Evolutionary conservation across 257 asterid genomes (phyloP), one percentile per base, ranked within the genome.

Genomic region (Rubia yunnanensis): DNA sequence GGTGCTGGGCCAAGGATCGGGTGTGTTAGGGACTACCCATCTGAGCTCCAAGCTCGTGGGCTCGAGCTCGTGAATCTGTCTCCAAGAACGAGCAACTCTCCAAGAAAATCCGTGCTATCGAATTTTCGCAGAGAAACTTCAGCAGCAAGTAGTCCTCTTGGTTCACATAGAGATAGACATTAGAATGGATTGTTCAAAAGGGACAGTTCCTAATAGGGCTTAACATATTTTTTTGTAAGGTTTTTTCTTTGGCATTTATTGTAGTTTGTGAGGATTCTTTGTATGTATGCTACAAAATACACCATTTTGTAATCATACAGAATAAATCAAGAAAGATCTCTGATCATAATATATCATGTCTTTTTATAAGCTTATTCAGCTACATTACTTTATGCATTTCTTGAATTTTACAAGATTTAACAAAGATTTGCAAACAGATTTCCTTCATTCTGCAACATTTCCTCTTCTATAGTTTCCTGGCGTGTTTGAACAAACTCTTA

Each of bases 1-100:
- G 99, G 99, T 52, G 97, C 97, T 0, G 99, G 99, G 1, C 97
- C 99, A 5, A 70, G 97, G 30, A 89, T 92, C 11, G 99, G 97
- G 24, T 89, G 95, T 39, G 79, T 92, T 71, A 77, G 96, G 79
- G 97, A 89, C 63, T 92, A 89, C 73, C 99, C 99, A 1, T 53
- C 76, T 1, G 96, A 89, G 89, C 94, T 92, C 41, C 95, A 86
- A 24, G 24, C 64, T 17, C 85, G 91, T 1, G 97, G 76, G 4
- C 63, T 92, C 1, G 97, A 92, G 79, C 87, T 84, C 17, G 88
- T 77, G 11, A 57, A 83, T 70, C 77, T 92, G 82, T 87, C 97
- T 53, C 99, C 99, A 6, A 76, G 80, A 71, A 70, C 79, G 57
- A 63, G 72, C 1, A 68, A 72, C 22, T 72, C 84, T 50, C 86